Percentiles rank a stretch among this genome's conserved stretches.
These are phyloP conservation scores for Gentiana dahurica DNA, from an alignment of 257 asterid species.

Conservation along the genomic window DNA sequence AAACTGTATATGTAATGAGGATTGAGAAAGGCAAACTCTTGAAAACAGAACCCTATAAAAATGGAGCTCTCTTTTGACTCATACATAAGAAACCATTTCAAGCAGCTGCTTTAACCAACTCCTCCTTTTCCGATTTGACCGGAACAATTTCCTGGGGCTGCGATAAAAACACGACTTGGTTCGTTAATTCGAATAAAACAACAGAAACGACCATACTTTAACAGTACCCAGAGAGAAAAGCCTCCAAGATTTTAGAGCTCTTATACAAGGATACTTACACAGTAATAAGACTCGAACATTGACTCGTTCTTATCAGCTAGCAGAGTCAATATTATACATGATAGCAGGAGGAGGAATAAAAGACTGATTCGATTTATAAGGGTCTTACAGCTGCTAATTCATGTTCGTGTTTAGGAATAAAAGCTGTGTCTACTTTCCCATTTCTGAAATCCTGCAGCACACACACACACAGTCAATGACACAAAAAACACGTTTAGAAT, in stretches of 20 bases:
- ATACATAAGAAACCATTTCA: constrained; percentile 8
- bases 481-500: background rate
- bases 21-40: no score
- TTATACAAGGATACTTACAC: background rate
- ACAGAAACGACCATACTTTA: no score
- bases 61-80: background rate
- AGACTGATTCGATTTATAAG: constrained; percentile 7
- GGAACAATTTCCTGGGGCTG: constrained; percentile 37
- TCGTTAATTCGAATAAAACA: no score
- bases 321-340: background rate
- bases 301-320: no score
- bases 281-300: background rate
- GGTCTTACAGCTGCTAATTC: constrained; percentile 87
- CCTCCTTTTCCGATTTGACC: constrained; percentile 15
- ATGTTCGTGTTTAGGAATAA: constrained; percentile 92
- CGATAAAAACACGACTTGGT: constrained; percentile 9
- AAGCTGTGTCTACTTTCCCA: constrained; percentile 94
- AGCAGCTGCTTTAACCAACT: constrained; percentile 30
- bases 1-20: no score
- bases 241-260: background rate
- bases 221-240: no score
- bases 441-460: constrained; percentile 67
- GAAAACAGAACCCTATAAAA: background rate
- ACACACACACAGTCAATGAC: constrained; percentile 5
- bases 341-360: constrained; percentile 1